Evolutionary conservation across 352 stramenopile genomes (phyloP).

Genomic region (Phytophthora crassamura): DNA sequence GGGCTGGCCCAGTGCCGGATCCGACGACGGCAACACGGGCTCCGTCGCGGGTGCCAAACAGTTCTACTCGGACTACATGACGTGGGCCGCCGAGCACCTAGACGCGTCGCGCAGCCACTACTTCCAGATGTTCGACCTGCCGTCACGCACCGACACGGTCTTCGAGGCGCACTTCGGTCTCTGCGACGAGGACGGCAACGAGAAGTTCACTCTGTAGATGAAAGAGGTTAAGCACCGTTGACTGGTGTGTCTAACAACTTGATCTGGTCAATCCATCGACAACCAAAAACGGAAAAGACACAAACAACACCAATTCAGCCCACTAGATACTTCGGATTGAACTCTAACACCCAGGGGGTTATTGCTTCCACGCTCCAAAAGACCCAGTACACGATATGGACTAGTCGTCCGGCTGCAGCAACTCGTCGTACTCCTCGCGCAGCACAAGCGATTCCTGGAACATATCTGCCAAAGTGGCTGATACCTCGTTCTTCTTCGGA

Average conservation of each 20-base stretch:
- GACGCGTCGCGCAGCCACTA: conserved; percentile 50
- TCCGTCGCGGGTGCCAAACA: conserved; percentile 42
- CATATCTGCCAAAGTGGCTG: conserved; percentile 63
- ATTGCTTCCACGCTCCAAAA: background rate
- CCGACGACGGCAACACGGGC: conserved; percentile 50
- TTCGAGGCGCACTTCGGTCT: conserved; percentile 66
- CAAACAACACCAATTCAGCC: too few relatives aligned
- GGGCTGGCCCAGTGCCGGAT: conserved; percentile 62
- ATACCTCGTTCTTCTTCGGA: conserved; percentile 47
- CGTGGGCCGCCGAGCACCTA: conserved; percentile 41
- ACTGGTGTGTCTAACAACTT: too few relatives aligned
- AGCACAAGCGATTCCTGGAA: conserved; percentile 73
- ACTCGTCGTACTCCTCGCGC: conserved; percentile 73
- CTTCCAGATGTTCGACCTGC: conserved; percentile 71
- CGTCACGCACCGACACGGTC: conserved; percentile 44
- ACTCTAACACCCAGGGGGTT: conserved; percentile 12
- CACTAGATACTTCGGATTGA: conserved; percentile 14
- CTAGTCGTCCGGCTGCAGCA: conserved; percentile 55
- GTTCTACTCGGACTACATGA: conserved; percentile 50
- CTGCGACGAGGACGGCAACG: conserved; percentile 37
- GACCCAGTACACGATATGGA: background rate
- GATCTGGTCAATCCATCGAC: too few relatives aligned
- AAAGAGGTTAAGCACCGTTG: too few relatives aligned
- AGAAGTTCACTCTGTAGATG: conserved; percentile 48
- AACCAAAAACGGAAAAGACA: too few relatives aligned